Conservation (phyloP, 345 rosid genomes). For the Syzygium aqueum region DNA sequence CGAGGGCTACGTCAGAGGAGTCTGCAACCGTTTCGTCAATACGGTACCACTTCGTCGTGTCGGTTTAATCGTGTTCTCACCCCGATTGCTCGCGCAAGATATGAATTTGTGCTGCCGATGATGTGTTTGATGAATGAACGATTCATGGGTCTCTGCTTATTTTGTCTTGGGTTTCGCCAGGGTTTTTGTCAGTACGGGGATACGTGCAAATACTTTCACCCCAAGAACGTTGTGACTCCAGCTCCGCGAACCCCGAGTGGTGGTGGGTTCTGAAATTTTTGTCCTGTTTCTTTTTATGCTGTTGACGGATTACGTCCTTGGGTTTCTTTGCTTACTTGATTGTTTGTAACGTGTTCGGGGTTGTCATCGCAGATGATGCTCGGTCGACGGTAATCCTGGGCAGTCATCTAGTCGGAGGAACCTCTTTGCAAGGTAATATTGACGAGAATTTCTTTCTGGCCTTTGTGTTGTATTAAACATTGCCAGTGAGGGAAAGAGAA, state of each 20-base stretch:
- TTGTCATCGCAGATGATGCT: neutral
- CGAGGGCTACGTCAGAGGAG: slow-evolving; percentile 20
- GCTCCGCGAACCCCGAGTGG: neutral
- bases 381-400: slow-evolving; percentile 3
- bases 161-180: slow-evolving; percentile 11
- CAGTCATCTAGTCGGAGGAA: slow-evolving; percentile 15
- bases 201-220: slow-evolving; percentile 74
- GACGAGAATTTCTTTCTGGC: neutral
- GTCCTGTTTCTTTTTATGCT: neutral
- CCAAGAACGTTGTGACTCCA: slow-evolving; percentile 2
- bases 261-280: neutral
- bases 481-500: neutral
- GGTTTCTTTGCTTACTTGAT: neutral
- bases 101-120: rapidly evolving
- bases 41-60: slow-evolving; percentile 15
- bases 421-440: slow-evolving; percentile 12
- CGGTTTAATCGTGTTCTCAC: no score
- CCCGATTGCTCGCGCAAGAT: neutral
- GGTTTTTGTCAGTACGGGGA: slow-evolving; percentile 77
- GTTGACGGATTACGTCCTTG: neutral
- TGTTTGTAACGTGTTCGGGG: neutral
- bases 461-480: neutral
- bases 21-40: slow-evolving; percentile 64
- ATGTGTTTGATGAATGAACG: neutral
- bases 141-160: neutral